A percentile compares a stretch with the other conserved stretches of the same genome.
Conservation (phyloP, 257 asterid species). For the Plectranthus barbatus region DNA sequence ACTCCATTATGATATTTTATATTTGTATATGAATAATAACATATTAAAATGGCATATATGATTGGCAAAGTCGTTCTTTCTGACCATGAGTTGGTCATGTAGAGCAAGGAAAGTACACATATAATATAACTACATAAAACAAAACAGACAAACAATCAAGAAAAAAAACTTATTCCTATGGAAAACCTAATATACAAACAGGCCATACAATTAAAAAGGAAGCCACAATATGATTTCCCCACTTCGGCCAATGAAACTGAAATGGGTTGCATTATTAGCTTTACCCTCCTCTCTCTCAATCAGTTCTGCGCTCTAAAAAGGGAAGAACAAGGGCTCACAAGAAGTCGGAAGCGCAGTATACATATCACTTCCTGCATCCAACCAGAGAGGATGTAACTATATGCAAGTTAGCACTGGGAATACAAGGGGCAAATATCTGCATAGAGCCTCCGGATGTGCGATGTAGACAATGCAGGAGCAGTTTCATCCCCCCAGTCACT, state of each 20-base stretch:
- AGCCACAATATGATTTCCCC: conserved; percentile 13
- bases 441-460: conserved; percentile 11
- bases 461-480: not conserved
- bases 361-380: not conserved
- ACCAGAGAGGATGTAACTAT: conserved; percentile 10
- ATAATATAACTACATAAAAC: too few relatives aligned
- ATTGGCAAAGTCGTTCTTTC: too few relatives aligned
- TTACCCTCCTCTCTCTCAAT: conserved; percentile 7
- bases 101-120: too few relatives aligned
- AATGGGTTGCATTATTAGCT: not conserved
- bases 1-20: too few relatives aligned
- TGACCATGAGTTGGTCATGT: too few relatives aligned
- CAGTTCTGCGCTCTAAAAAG: not conserved
- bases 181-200: conserved; percentile 18
- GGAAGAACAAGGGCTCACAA: conserved; percentile 12
- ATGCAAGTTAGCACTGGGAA: conserved; percentile 17
- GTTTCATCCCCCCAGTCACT: not conserved
- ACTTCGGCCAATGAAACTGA: conserved; percentile 4
- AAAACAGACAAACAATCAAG: not conserved
- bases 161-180: not conserved
- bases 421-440: conserved; percentile 17
- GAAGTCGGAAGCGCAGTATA: conserved; percentile 7
- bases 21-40: too few relatives aligned
- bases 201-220: conserved; percentile 10
- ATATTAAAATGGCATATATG: too few relatives aligned